A percentile compares a stretch with the other conserved stretches of the same genome.
Conservation (phyloP, 305 asterid genomes). For the Fraxinus paxiana region DNA sequence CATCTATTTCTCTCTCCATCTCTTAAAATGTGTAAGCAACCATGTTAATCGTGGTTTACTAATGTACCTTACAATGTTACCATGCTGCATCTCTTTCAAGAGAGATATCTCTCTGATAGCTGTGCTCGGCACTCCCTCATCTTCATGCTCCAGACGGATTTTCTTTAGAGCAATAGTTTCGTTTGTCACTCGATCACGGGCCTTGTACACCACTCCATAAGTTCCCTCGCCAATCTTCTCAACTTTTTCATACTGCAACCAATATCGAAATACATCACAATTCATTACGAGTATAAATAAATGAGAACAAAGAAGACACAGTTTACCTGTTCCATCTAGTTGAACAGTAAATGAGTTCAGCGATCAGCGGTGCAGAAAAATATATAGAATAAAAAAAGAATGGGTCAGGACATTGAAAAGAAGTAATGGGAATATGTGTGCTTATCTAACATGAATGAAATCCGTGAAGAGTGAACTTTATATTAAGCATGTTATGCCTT, state of each 20-base stretch:
- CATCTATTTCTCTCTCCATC: background rate
- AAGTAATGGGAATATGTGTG: background rate
- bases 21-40: constrained; percentile 14
- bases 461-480: background rate
- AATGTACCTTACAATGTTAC: constrained; percentile 78
- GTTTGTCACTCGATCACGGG: constrained; percentile 80
- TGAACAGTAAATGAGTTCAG: constrained; percentile 11
- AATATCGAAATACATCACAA: constrained; percentile 17
- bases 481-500: background rate
- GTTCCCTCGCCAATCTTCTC: constrained; percentile 99
- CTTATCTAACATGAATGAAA: background rate
- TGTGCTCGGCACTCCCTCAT: constrained; percentile 98
- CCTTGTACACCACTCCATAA: constrained; percentile 96
- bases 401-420: background rate
- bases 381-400: background rate
- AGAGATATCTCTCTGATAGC: constrained; percentile 96
- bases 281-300: background rate
- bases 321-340: constrained; percentile 69
- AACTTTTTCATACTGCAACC: constrained; percentile 79
- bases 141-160: constrained; percentile 96
- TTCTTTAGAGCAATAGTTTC: constrained; percentile 94
- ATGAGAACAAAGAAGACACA: background rate
- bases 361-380: background rate
- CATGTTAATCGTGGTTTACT: background rate
- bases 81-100: constrained; percentile 97